These are phyloP conservation scores for Tephrocybe sp. DNA, from an alignment of 768 basidiomycete species.

Conservation along the genomic window DNA sequence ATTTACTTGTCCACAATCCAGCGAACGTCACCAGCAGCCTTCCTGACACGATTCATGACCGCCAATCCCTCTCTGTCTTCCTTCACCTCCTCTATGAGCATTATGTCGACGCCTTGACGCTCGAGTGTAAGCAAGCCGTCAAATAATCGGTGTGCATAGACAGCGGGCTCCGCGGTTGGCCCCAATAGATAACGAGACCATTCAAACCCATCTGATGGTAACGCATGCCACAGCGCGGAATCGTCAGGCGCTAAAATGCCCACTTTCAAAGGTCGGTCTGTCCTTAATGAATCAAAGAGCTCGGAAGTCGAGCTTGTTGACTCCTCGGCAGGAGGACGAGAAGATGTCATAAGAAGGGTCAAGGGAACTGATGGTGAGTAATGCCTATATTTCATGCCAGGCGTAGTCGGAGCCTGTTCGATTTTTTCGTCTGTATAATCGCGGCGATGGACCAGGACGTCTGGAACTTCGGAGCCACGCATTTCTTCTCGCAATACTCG, in stretches of 20 bases:
- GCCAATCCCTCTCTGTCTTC: constrained; percentile 86
- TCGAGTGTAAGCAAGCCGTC: constrained; percentile 86
- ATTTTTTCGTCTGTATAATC: constrained; percentile 71
- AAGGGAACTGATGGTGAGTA: constrained; percentile 92
- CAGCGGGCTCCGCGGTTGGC: constrained; percentile 51
- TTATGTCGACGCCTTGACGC: constrained; percentile 68
- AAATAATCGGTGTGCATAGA: constrained; percentile 80
- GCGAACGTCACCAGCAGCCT: constrained; percentile 71
- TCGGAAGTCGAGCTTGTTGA: constrained; percentile 27
- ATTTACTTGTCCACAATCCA: constrained; percentile 26
- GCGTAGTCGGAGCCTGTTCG: constrained; percentile 85
- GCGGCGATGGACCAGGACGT: constrained; percentile 73
- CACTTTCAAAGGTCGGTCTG: constrained; percentile 41
- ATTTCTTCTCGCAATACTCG: constrained; percentile 45
- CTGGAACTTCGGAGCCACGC: constrained; percentile 37
- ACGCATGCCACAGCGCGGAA: constrained; percentile 40
- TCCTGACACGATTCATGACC: constrained; percentile 90
- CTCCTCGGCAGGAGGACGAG: constrained; percentile 37
- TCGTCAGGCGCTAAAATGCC: constrained; percentile 70
- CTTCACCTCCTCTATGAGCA: constrained; percentile 80
- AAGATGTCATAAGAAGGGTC: constrained; percentile 58
- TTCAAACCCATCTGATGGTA: constrained; percentile 36
- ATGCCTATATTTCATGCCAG: constrained; percentile 99
- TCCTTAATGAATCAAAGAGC: constrained; percentile 44
- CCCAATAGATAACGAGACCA: constrained; percentile 59